A percentile compares a stretch with the other conserved stretches of the same genome.
These are phyloP conservation scores for Curvularia verruculosa DNA, from an alignment of 2,329 filamentous ascomycete species.

Conservation along the genomic window DNA sequence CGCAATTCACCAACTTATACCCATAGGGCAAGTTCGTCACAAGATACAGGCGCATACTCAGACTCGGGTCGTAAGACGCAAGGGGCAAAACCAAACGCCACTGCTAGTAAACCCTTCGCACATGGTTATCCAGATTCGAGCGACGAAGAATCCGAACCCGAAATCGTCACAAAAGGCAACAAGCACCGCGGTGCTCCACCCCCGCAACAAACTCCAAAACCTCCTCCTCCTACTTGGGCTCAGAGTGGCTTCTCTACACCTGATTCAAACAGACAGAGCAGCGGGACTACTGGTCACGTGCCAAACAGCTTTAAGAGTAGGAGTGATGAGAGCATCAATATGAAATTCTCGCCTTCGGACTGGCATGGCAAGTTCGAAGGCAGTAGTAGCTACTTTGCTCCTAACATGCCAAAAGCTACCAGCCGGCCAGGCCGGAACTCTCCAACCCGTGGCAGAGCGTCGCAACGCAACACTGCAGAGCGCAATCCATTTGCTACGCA, in stretches of 20 bases:
- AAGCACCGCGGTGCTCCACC: slow-evolving; percentile 25
- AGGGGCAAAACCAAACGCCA: slow-evolving; percentile 34
- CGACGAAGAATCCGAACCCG: slow-evolving; percentile 37
- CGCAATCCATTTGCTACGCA: slow-evolving; percentile 22
- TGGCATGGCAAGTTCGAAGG: slow-evolving; percentile 56
- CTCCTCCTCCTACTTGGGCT: slow-evolving; percentile 26
- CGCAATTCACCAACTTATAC: slow-evolving; percentile 54
- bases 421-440: slow-evolving; percentile 36
- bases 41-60: slow-evolving; percentile 36
- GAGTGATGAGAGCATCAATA: slow-evolving; percentile 58
- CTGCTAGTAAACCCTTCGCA: slow-evolving; percentile 29
- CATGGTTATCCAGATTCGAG: slow-evolving; percentile 43
- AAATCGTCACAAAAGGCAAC: slow-evolving; percentile 24
- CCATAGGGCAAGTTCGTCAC: slow-evolving; percentile 30
- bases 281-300: slow-evolving; percentile 24
- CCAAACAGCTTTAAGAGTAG: slow-evolving; percentile 50
- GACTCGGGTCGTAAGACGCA: slow-evolving; percentile 41
- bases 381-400: slow-evolving; percentile 52
- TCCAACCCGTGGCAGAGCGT: slow-evolving; percentile 39
- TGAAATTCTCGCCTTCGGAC: slow-evolving; percentile 55
- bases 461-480: slow-evolving; percentile 32
- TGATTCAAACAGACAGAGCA: slow-evolving; percentile 22
- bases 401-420: slow-evolving; percentile 34
- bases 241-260: slow-evolving; percentile 25
- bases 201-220: slow-evolving; percentile 23